Percentiles rank a stretch among this genome's conserved stretches.
phyloP scores from a whole-genome alignment of 192 early-diverging fungal species.

The Backusella parvicylindrica region DNA sequence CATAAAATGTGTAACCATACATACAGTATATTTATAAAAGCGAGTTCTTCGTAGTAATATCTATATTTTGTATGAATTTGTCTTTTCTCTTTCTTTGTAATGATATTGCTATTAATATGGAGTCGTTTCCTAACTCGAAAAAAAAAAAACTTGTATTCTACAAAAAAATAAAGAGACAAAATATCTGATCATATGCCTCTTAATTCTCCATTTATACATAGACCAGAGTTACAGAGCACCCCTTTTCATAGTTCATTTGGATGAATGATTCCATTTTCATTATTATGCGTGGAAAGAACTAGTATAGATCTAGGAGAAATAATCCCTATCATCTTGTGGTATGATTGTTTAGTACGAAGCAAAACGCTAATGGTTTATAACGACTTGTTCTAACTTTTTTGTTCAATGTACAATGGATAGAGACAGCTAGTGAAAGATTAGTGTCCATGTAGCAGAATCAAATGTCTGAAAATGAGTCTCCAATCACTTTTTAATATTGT shows the following conservation, averaged over 20 bases:
- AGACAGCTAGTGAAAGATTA: too few species aligned
- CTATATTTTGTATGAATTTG: too few species aligned
- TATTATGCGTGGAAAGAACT: neutral
- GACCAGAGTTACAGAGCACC: neutral
- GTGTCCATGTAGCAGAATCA: neutral
- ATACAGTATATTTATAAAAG: too few species aligned
- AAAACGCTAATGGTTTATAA: neutral
- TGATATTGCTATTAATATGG: neutral
- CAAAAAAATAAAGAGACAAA: neutral
- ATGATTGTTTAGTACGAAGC: neutral
- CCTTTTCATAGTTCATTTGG: neutral
- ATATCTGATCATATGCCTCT: too few species aligned
- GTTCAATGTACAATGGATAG: too few species aligned
- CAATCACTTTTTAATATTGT: neutral
- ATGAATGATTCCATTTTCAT: neutral
- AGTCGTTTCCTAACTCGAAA: too few species aligned
- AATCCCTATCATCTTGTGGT: neutral
- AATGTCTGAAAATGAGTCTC: neutral
- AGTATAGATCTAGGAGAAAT: neutral
- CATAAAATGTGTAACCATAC: neutral
- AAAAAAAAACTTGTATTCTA: neutral
- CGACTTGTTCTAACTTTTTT: too few species aligned
- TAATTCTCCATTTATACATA: neutral
- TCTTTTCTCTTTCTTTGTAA: neutral
- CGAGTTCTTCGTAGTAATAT: too few species aligned